Conservation (phyloP, 2,329 filamentous ascomycete species). For the Beauveria sp. region DNA sequence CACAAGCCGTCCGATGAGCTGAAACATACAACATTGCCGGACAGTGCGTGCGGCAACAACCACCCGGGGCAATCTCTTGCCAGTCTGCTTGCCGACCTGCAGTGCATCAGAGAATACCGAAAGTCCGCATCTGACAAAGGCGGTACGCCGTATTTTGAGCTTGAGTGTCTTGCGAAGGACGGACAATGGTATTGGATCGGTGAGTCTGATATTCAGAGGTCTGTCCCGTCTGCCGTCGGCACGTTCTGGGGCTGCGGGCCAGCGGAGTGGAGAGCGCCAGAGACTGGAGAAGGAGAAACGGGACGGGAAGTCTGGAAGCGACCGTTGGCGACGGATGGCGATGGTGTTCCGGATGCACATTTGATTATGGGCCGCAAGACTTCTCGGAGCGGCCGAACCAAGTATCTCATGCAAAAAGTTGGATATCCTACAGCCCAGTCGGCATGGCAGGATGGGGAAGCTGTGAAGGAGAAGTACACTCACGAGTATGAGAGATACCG, state of each 20-base stretch:
- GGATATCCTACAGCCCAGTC: background rate
- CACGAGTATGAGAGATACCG: background rate
- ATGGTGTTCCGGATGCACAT: conserved; percentile 3
- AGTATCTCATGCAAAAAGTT: background rate
- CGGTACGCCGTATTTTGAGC: background rate
- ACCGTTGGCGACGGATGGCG: background rate
- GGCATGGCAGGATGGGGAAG: background rate
- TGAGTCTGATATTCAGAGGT: background rate
- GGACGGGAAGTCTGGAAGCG: conserved; percentile 5
- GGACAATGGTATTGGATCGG: background rate
- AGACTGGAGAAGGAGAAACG: background rate
- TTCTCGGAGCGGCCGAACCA: background rate
- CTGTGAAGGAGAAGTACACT: background rate
- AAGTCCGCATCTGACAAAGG: background rate
- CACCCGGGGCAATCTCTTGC: background rate
- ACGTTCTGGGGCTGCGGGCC: conserved; percentile 3
- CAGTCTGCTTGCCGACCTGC: conserved; percentile 1
- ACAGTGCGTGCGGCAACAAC: background rate
- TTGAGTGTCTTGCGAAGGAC: background rate
- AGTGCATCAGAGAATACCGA: conserved; percentile 1
- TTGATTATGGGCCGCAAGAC: conserved; percentile 1
- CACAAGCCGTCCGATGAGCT: background rate
- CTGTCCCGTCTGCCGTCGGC: background rate
- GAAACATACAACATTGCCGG: background rate
- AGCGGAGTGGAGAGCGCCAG: background rate